A percentile compares a stretch with the other conserved stretches of the same genome.
These are phyloP conservation scores for Cyberlindnera euphorbiiphila DNA, from an alignment of 805 yeast genomes.

Conservation along the genomic window DNA sequence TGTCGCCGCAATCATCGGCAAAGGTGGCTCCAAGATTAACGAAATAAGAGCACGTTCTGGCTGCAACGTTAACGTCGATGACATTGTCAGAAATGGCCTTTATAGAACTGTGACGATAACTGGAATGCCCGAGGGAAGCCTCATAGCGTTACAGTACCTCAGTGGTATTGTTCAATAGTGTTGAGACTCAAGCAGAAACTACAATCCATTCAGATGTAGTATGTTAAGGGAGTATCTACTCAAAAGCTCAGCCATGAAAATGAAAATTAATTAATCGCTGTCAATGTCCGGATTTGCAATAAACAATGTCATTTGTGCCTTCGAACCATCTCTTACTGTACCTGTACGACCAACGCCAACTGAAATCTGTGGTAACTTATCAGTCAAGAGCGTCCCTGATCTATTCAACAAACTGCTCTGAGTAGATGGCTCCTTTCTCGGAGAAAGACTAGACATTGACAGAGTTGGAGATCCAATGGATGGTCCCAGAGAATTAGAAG, in stretches of 20 bases:
- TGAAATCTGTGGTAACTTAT: constrained; percentile 20
- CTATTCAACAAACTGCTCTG: constrained; percentile 7
- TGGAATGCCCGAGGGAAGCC: constrained; percentile 16
- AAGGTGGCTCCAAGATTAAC: constrained; percentile 17
- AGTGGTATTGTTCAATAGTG: too few relatives aligned
- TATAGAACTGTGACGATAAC: constrained; percentile 15
- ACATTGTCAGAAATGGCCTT: constrained; percentile 9
- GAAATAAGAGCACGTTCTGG: constrained; percentile 20
- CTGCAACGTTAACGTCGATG: constrained; percentile 20
- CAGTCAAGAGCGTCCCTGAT: constrained; percentile 24
- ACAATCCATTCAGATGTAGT: too few relatives aligned
- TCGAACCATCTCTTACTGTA: constrained; percentile 34
- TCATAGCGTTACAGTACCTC: constrained; percentile 17
- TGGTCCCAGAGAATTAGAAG: constrained; percentile 5
- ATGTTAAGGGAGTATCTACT: too few relatives aligned
- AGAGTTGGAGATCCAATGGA: constrained; percentile 12
- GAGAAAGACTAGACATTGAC: constrained; percentile 13
- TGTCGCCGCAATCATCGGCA: constrained; percentile 14
- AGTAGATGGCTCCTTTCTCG: constrained; percentile 7
- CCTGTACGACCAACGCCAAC: constrained; percentile 29
- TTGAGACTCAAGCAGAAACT: too few relatives aligned
- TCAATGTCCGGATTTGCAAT: constrained; percentile 59
- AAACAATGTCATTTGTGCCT: constrained; percentile 41
- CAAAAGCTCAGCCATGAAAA: too few relatives aligned
- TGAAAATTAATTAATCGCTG: constrained; percentile 12